Evolutionary conservation across 2,329 filamentous ascomycete genomes (phyloP).

Genomic region (Cordyceps farinosa): DNA sequence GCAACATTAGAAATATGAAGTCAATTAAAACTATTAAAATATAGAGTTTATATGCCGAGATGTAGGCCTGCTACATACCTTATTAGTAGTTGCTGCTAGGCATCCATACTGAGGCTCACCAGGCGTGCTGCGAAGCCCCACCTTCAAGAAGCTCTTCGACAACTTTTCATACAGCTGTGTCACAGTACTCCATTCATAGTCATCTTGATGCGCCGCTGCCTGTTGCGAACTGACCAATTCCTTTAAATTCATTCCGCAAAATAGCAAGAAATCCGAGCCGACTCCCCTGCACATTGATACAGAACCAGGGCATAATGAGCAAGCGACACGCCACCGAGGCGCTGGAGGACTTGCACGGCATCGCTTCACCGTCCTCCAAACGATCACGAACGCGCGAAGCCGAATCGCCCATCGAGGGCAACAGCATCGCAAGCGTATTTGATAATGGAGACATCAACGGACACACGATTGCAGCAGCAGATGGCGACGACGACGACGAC

Average conservation of each 20-base stretch:
- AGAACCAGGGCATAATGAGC: constrained; percentile 31
- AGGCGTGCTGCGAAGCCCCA: constrained; percentile 6
- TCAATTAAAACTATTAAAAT: background rate
- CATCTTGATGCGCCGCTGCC: background rate
- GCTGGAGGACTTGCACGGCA: constrained; percentile 52
- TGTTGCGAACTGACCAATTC: background rate
- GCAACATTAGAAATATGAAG: background rate
- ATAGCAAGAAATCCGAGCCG: background rate
- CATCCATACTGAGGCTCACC: background rate
- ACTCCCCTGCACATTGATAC: background rate
- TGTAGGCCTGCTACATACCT: no score
- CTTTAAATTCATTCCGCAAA: background rate
- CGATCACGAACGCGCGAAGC: constrained; percentile 51
- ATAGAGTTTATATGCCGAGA: background rate
- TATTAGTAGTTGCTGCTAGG: background rate
- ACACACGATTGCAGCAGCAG: constrained; percentile 22
- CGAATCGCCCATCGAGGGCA: constrained; percentile 34
- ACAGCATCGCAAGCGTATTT: constrained; percentile 29
- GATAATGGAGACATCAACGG: constrained; percentile 31
- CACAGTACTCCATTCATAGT: background rate
- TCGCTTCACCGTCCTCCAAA: constrained; percentile 58
- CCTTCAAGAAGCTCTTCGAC: background rate
- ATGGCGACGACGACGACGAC: constrained; percentile 33
- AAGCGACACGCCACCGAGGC: constrained; percentile 61
- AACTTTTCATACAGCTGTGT: background rate